Percentiles rank a stretch among this genome's conserved stretches.
Conservation (phyloP, 169 alveolate genomes). For the Besnoitia besnoiti region DNA sequence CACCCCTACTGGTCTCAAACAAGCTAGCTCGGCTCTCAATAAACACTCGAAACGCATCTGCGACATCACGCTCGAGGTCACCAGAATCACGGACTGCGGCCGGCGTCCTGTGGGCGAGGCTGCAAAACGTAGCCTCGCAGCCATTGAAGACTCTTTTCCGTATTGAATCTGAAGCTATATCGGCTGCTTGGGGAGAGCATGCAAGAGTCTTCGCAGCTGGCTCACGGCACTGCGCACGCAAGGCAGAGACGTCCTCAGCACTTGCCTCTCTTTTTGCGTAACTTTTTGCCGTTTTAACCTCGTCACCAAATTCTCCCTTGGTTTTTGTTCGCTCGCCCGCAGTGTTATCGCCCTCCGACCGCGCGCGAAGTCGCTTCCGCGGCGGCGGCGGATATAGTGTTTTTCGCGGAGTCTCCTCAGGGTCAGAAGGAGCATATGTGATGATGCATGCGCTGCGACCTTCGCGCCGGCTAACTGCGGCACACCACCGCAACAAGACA, state of each 20-base stretch:
- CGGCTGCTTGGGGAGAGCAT: too few relatives aligned
- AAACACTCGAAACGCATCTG: neutral
- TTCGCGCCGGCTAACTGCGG: neutral
- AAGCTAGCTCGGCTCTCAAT: neutral
- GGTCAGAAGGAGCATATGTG: neutral
- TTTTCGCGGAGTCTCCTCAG: neutral
- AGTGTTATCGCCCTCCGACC: neutral
- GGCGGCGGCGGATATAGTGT: neutral
- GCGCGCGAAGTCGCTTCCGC: slow-evolving; percentile 8
- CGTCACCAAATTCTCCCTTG: too few relatives aligned
- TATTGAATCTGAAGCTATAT: neutral
- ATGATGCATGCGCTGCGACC: slow-evolving; percentile 35
- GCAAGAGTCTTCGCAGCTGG: too few relatives aligned
- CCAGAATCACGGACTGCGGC: neutral
- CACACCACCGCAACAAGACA: neutral
- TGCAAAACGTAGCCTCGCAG: neutral
- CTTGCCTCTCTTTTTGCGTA: too few relatives aligned
- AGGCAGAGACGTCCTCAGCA: too few relatives aligned
- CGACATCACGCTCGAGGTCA: neutral
- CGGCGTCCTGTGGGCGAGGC: neutral
- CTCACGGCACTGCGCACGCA: too few relatives aligned
- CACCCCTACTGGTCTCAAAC: neutral
- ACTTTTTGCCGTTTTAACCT: too few relatives aligned
- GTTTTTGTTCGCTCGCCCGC: too few relatives aligned
- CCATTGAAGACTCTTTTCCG: neutral